Percentiles rank a stretch among this genome's conserved stretches.
Conservation (phyloP, 2,329 filamentous ascomycete genomes). For the Trichoderma koningii region DNA sequence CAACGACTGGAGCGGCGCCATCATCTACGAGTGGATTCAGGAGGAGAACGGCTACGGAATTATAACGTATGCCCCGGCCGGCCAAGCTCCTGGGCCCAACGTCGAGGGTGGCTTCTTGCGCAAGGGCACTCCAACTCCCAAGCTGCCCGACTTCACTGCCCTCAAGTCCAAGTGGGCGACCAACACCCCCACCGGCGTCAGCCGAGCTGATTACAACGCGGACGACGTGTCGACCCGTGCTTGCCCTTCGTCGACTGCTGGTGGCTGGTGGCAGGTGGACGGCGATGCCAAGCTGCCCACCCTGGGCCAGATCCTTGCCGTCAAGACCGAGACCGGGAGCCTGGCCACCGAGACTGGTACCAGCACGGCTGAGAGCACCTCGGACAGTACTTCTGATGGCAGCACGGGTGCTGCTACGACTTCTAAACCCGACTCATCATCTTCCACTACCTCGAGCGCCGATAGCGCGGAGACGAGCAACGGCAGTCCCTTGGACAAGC, state of each 20-base stretch:
- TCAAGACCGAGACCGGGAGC: not conserved
- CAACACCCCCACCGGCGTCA: conserved; percentile 68
- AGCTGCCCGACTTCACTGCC: conserved; percentile 76
- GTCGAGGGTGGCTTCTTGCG: conserved; percentile 68
- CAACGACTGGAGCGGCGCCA: conserved; percentile 70
- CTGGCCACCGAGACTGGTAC: conserved; percentile 14
- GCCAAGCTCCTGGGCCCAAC: conserved; percentile 54
- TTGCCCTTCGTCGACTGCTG: conserved; percentile 70
- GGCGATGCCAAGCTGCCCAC: conserved; percentile 70
- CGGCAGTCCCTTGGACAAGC: conserved; percentile 29
- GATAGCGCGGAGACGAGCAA: conserved; percentile 15
- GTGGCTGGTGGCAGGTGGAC: conserved; percentile 78
- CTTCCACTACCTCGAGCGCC: not conserved
- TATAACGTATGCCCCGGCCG: conserved; percentile 70
- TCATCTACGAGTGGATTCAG: conserved; percentile 89
- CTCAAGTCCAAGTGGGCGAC: conserved; percentile 76
- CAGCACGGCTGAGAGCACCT: not conserved
- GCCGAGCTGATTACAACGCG: conserved; percentile 65
- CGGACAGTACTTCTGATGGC: not conserved
- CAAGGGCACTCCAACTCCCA: conserved; percentile 71
- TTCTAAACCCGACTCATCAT: not conserved
- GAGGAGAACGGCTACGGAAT: conserved; percentile 83
- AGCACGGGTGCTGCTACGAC: not conserved
- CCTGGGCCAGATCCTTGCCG: conserved; percentile 54
- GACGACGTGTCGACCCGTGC: conserved; percentile 61